phyloP scores from a whole-genome alignment of 495 filamentous ascomycete genomes.

The Echria macrotheca region DNA sequence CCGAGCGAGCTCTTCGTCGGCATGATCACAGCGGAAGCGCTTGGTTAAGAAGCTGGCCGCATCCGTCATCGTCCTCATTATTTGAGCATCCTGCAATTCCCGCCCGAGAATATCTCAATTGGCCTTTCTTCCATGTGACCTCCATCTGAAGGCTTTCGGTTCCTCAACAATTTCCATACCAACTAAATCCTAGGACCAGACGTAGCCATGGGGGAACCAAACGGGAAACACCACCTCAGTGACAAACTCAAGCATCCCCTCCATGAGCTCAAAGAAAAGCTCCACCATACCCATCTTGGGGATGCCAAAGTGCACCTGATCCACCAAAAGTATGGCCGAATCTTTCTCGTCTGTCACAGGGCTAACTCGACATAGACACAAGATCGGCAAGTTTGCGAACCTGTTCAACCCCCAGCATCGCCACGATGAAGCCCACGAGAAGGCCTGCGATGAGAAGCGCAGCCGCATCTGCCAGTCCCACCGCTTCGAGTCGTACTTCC shows the following conservation, averaged over 20 bases:
- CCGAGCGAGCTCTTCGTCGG: no score
- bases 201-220: slow-evolving; percentile 2
- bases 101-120: no score
- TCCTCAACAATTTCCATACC: no score
- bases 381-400: slow-evolving; percentile 52
- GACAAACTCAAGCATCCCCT: slow-evolving; percentile 20
- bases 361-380: no score
- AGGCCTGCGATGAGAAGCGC: slow-evolving; percentile 74
- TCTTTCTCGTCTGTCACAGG: no score
- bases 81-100: no score
- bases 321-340: slow-evolving; percentile 44
- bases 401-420: slow-evolving; percentile 83
- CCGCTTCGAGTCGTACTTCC: slow-evolving; percentile 83
- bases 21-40: no score
- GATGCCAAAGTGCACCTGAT: slow-evolving; percentile 44
- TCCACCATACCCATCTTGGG: slow-evolving; percentile 40
- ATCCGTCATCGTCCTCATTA: no score
- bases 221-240: slow-evolving; percentile 11
- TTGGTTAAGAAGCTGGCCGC: no score
- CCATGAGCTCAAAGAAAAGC: slow-evolving; percentile 42
- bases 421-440: slow-evolving; percentile 90
- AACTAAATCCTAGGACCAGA: no score
- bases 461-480: slow-evolving; percentile 65
- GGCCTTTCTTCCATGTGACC: no score
- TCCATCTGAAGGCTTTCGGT: no score